Percentiles rank a stretch among this genome's conserved stretches.
phyloP scores from a whole-genome alignment of 345 rosid species.

The Atalantia buxifolia region DNA sequence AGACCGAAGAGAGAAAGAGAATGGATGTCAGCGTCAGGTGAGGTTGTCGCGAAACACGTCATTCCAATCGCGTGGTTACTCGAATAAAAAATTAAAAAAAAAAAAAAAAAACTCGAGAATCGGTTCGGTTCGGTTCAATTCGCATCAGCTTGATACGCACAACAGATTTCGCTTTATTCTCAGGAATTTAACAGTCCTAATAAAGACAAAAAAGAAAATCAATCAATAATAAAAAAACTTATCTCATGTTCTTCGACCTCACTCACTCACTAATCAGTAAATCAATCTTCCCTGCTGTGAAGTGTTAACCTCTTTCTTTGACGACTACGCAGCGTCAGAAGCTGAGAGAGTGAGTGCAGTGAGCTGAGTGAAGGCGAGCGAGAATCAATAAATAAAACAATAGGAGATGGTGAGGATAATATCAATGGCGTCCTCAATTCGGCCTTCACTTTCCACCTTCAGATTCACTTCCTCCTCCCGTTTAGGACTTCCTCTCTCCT shows the following conservation, averaged over 20 bases:
- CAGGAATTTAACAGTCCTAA: not conserved
- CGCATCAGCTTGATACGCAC: not conserved
- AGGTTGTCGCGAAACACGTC: not conserved
- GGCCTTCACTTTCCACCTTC: slow-evolving; percentile 62
- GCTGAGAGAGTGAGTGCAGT: too few species aligned
- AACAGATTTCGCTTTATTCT: not conserved
- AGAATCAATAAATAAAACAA: too few species aligned
- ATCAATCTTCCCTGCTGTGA: too few species aligned
- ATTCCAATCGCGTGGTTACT: not conserved
- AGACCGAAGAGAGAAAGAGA: too few species aligned
- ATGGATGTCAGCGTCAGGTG: not conserved
- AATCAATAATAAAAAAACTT: not conserved
- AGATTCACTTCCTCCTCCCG: slow-evolving; percentile 38
- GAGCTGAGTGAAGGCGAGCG: not conserved
- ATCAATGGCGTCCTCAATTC: slow-evolving; percentile 78
- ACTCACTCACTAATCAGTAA: not conserved
- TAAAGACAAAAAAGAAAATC: not conserved
- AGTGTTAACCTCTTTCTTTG: too few species aligned
- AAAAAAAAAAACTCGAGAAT: not conserved
- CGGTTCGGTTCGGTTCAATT: not conserved
- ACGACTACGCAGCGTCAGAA: too few species aligned
- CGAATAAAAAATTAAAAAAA: not conserved
- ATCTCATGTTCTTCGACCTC: not conserved
- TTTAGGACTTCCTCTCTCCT: slow-evolving; percentile 29
- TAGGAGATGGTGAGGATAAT: slow-evolving; percentile 55